Evolutionary conservation across 1,139 yeast species (phyloP).

Genomic region (Meyerozyma sp.): DNA sequence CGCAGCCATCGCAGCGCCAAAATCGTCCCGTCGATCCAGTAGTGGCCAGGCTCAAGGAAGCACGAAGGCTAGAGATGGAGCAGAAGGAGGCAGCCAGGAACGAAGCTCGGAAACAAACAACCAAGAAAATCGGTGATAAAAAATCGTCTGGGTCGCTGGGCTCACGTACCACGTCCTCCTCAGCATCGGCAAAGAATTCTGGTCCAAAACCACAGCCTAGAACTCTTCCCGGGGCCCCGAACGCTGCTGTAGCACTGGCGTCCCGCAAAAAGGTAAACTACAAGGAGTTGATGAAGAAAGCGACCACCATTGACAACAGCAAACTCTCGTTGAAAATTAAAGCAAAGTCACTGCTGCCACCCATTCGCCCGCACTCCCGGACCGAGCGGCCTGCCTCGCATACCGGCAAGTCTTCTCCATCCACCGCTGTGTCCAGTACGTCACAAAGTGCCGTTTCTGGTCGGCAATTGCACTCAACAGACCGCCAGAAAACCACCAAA

Average conservation of each 20-base stretch:
- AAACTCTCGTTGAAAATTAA: constrained; percentile 34
- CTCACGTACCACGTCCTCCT: constrained; percentile 1
- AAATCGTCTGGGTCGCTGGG: constrained; percentile 1
- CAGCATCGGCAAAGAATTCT: background rate
- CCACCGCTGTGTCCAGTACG: too few species aligned
- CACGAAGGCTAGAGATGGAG: constrained; percentile 51
- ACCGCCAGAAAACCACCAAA: constrained; percentile 4
- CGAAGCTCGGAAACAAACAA: constrained; percentile 7
- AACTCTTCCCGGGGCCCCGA: background rate
- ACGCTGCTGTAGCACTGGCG: constrained; percentile 8
- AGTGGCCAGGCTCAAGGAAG: constrained; percentile 59
- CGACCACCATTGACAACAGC: constrained; percentile 47
- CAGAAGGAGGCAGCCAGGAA: constrained; percentile 32
- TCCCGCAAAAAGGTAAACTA: constrained; percentile 49
- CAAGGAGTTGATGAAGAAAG: constrained; percentile 66
- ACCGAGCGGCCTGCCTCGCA: too few species aligned
- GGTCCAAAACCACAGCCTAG: background rate
- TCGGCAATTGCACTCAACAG: too few species aligned
- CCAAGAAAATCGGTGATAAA: background rate
- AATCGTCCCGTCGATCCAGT: constrained; percentile 39
- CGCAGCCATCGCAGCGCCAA: background rate
- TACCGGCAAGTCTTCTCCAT: too few species aligned
- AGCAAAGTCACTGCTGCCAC: constrained; percentile 15
- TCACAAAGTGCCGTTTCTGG: too few species aligned
- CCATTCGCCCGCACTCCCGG: too few species aligned